Evolutionary conservation across 1,139 yeast species (phyloP).

Genomic region (Blastobotrys illinoisensis): DNA sequence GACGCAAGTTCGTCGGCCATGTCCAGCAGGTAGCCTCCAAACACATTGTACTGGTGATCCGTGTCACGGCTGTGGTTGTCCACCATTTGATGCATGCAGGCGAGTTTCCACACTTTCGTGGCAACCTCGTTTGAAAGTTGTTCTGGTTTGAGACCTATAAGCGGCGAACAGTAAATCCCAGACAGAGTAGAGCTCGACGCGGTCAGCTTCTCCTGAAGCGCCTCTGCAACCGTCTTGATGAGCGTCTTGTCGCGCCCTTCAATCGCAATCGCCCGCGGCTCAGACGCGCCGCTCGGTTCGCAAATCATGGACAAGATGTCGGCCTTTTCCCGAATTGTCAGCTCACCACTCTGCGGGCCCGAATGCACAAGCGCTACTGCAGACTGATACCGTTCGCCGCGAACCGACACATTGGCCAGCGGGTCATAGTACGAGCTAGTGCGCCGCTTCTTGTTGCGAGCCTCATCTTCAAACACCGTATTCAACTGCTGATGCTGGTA

Average conservation of each 20-base stretch:
- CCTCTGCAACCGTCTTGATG: constrained; percentile 16
- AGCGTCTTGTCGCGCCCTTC: constrained; percentile 25
- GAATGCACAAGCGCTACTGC: constrained; percentile 20
- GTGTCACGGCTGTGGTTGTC: constrained; percentile 12
- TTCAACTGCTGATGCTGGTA: background rate
- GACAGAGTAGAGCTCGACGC: constrained; percentile 7
- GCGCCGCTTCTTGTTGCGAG: constrained; percentile 22
- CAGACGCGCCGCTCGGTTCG: constrained; percentile 16
- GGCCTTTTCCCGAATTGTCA: constrained; percentile 25
- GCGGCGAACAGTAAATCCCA: constrained; percentile 15
- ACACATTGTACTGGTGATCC: constrained; percentile 15
- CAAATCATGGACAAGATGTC: constrained; percentile 25
- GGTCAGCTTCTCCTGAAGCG: constrained; percentile 16
- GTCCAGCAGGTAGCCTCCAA: constrained; percentile 27
- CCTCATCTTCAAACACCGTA: constrained; percentile 7
- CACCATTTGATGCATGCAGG: constrained; percentile 27
- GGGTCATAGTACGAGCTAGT: constrained; percentile 31
- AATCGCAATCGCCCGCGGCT: constrained; percentile 21
- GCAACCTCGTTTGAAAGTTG: constrained; percentile 22
- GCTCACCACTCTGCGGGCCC: constrained; percentile 5
- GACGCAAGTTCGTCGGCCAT: constrained; percentile 23
- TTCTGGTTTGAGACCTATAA: constrained; percentile 17
- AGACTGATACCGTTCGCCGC: constrained; percentile 23
- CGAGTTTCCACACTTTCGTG: constrained; percentile 25
- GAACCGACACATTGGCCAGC: constrained; percentile 14